Evolutionary conservation across 768 basidiomycete species (phyloP).

Genomic region (Pleurotus salmoneostramineus): DNA sequence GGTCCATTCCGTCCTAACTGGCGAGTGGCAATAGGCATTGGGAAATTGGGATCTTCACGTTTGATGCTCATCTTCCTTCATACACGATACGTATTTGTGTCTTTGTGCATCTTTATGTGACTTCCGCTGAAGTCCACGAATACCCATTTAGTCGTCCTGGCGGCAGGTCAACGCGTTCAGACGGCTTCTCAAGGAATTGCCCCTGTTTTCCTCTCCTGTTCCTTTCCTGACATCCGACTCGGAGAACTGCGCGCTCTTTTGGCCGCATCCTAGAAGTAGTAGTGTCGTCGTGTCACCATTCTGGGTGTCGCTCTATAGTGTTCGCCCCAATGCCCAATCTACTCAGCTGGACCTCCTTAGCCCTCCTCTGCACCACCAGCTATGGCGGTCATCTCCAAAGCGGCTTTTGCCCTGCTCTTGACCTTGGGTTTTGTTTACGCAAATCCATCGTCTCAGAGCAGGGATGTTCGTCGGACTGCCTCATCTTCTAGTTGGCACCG

Average conservation of each 20-base stretch:
- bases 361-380: background rate
- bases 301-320: background rate
- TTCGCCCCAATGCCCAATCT: background rate
- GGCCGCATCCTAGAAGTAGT: too few relatives aligned
- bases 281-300: background rate
- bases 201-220: too few relatives aligned
- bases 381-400: background rate
- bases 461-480: background rate
- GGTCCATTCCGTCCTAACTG: constrained; percentile 23
- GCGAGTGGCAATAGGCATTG: constrained; percentile 12
- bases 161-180: too few relatives aligned
- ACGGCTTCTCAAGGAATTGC: too few relatives aligned
- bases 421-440: background rate
- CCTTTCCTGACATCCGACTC: too few relatives aligned
- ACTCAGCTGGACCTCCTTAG: background rate
- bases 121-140: too few relatives aligned
- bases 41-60: too few relatives aligned
- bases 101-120: too few relatives aligned
- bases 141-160: too few relatives aligned
- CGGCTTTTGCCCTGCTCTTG: background rate
- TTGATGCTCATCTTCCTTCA: too few relatives aligned
- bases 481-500: background rate
- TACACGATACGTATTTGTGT: too few relatives aligned
- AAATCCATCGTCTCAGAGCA: background rate
- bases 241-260: too few relatives aligned